Evolutionary conservation across 2,329 filamentous ascomycete species (phyloP), one percentile per base, ranked within the genome.

Genomic region (Lasiodiplodia hormozganensis): DNA sequence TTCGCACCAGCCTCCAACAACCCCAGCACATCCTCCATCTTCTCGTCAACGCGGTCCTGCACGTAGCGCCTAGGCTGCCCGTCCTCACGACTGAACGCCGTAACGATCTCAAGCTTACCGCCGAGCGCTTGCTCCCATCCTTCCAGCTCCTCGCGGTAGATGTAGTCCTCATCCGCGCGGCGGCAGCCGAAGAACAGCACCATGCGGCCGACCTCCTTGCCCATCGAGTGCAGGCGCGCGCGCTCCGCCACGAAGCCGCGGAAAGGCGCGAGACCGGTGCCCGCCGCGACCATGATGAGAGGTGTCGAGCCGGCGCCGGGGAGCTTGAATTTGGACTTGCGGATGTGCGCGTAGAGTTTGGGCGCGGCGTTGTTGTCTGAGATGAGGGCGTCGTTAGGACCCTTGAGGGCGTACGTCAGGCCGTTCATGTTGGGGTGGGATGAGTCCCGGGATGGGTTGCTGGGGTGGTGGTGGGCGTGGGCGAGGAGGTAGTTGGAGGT

Each of bases 161-260:
- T 74, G 54, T 88, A 83, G 71, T 92, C 90, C 14, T 80, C 76
- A 0, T 81, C 82, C 0, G 85, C 84, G 8, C 81, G 75, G 16
- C 87, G 85, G 75, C 89, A 91, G 5, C 90, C 90, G 72, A 87
- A 85, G 80, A 90, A 91, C 1, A 92, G 82, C 21, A 92, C 70
- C 0, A 88, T 88, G 0, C 85, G 86, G 0, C 87, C 89, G 0
- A 92, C 79, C 18, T 73, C 71, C 18, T 85, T 81, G 2, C 88
- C 88, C 1, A 81, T 81, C 4, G 77, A 78, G 14, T 82, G 74
- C 68, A 84, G 79, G 8, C 76, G 74, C 40, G 78, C 78, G 62
- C 78, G 78, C 69, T 80, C 78, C 68, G 79, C 80, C 49, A 82
- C 80, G 68, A 80, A 82, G n/a, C 78, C 78, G 16, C 81, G 78